phyloP scores from a whole-genome alignment of 208 protist genomes.

The Naegleria lovaniensis region DNA sequence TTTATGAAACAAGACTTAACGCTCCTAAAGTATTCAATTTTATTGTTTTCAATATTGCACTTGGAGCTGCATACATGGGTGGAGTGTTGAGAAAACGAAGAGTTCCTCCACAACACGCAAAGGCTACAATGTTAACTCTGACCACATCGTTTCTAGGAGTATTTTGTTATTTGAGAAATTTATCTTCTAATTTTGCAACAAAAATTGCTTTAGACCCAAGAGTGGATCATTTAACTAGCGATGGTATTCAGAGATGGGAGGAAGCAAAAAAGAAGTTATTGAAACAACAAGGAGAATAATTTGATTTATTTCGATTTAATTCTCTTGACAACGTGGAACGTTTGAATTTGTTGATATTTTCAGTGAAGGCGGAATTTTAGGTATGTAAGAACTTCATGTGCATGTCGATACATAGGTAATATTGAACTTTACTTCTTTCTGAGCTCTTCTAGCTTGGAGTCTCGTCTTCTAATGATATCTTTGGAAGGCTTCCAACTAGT shows the following conservation, averaged over 20 bases:
- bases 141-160: not conserved
- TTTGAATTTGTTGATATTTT: not conserved
- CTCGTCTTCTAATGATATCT: not conserved
- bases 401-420: too few relatives aligned
- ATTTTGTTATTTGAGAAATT: not conserved
- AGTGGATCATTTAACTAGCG: not conserved
- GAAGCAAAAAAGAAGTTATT: not conserved
- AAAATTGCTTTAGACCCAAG: not conserved
- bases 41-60: not conserved
- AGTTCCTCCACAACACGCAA: not conserved
- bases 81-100: not conserved
- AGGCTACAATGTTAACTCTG: not conserved
- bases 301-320: too few relatives aligned
- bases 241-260: not conserved
- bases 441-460: not conserved
- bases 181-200: not conserved
- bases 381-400: too few relatives aligned
- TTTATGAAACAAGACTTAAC: not conserved
- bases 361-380: too few relatives aligned
- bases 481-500: not conserved
- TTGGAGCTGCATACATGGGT: not conserved
- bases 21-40: not conserved
- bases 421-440: not conserved
- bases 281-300: not conserved
- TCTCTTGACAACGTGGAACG: too few relatives aligned